A percentile compares a stretch with the other conserved stretches of the same genome.
These are phyloP conservation scores for Geosmithia morbida DNA, from an alignment of 2,329 filamentous ascomycete genomes.

Conservation along the genomic window DNA sequence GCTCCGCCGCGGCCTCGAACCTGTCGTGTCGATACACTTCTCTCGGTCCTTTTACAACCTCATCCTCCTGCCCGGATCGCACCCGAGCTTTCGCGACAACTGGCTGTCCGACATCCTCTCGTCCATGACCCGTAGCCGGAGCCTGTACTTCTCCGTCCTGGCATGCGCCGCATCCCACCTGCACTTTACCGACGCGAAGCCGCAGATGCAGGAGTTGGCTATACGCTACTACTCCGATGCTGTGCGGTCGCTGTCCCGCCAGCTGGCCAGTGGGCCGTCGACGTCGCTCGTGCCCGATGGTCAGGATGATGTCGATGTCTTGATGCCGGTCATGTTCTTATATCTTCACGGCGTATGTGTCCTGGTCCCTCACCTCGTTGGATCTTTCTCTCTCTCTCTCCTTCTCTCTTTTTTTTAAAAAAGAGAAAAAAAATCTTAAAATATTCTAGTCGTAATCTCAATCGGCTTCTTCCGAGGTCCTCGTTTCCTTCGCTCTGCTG, in stretches of 20 bases:
- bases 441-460: no score
- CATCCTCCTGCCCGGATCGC: slow-evolving; percentile 12
- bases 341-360: slow-evolving; percentile 11
- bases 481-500: background rate
- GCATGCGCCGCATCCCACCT: slow-evolving; percentile 12
- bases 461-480: no score
- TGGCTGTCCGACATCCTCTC: slow-evolving; percentile 14
- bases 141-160: slow-evolving; percentile 13
- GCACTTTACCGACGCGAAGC: slow-evolving; percentile 5
- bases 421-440: no score
- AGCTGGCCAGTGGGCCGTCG: slow-evolving; percentile 4
- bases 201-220: slow-evolving; percentile 8
- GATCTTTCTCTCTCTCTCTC: background rate
- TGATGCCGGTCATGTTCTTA: slow-evolving; percentile 11
- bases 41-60: slow-evolving; percentile 8
- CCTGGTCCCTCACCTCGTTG: background rate
- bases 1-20: slow-evolving; percentile 4
- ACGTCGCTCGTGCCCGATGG: slow-evolving; percentile 3
- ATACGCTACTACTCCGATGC: slow-evolving; percentile 10
- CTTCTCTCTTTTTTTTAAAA: background rate
- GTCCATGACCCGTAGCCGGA: slow-evolving; percentile 11
- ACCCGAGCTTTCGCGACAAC: slow-evolving; percentile 12
- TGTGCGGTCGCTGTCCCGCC: slow-evolving; percentile 5
- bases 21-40: slow-evolving; percentile 7
- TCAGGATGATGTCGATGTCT: slow-evolving; percentile 8